Conservation (phyloP, 768 basidiomycete species). For the Gloeophyllum trabeum region DNA sequence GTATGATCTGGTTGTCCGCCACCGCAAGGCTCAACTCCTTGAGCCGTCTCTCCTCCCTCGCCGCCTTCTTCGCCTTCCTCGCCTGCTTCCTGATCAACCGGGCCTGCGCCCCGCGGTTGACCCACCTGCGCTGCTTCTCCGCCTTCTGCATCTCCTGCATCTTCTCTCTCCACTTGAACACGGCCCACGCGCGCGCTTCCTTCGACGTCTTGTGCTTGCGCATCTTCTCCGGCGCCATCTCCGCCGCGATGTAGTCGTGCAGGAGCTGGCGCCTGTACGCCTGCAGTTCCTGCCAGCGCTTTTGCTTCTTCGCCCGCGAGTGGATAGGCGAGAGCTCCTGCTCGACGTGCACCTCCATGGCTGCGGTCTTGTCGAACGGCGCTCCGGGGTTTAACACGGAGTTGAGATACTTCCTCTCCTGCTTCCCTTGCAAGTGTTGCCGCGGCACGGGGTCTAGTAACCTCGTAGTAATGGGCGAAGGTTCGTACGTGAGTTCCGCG, state of each 20-base stretch:
- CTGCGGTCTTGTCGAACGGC: neutral
- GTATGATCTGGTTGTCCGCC: neutral
- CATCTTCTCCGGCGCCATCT: conserved; percentile 28
- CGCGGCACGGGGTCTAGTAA: too few species aligned
- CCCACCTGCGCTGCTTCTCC: conserved; percentile 47
- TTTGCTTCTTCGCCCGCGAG: conserved; percentile 71
- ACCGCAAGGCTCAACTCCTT: conserved; percentile 8
- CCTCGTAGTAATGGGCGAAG: conserved; percentile 35
- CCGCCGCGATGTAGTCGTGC: conserved; percentile 39
- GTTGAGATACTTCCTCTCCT: neutral
- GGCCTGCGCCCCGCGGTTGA: conserved; percentile 23
- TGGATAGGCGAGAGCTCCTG: conserved; percentile 76
- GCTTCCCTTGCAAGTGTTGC: too few species aligned
- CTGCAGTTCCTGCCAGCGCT: conserved; percentile 57
- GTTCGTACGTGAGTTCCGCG: conserved; percentile 57
- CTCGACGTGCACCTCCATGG: conserved; percentile 50
- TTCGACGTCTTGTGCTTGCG: conserved; percentile 47
- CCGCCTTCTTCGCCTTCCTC: conserved; percentile 18
- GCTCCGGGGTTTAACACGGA: neutral
- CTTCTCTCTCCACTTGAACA: conserved; percentile 59
- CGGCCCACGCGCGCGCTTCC: conserved; percentile 64
- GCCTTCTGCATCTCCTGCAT: conserved; percentile 46
- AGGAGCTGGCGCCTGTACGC: conserved; percentile 36
- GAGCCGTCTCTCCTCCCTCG: conserved; percentile 16
- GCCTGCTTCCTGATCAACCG: conserved; percentile 11